Base-by-base conservation (phyloP, 306 rosid genomes). In the Sechiopsis laciniata region DNA sequence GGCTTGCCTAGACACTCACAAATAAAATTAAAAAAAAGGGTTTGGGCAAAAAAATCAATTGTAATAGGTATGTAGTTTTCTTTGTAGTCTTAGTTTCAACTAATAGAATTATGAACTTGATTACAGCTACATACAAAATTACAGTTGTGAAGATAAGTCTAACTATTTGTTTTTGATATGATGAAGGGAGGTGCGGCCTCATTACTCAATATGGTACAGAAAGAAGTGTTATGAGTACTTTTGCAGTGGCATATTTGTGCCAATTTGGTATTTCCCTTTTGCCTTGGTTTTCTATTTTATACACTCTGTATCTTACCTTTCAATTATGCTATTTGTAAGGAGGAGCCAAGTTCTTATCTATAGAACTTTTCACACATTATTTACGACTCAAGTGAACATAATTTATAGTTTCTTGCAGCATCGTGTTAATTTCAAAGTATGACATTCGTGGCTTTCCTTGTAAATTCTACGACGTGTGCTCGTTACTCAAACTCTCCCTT, bases 381-480 rank as follows among this genome's bases (percentile, higher is more conserved):
- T 55, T 55, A 1, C 8, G 2, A n/a, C 59, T 55, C 20, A 0
- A 55, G 59, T 55, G 24, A 26, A 20, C 71, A 40, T 40, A 40
- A 64, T 64, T 5, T 37, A 17, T 64, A 65, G 52, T 37, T 65
- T 65, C 29, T 40, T 65, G 71, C 71, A 65, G 29, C 29, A 65
- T 10, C 14, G n/a, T 37, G 29, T 40, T 37, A 7, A 37, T 37
- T 14, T 63, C 14, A 3, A 37, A 37, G 53, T 5, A 65, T 17
- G 53, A 52, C 9, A 3, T 64, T 65, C 70, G 37, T 37, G 3
- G 51, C 1, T 64, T 35, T 63, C 69, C 14, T 3, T 16, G 35
- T 63, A 16, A 62, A 10, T n/a, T 35, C 50, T 61, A 61, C 6
- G 3, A 16, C 8, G 12, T 3, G 13, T 32, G 21, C 67, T 15